A percentile compares a stretch with the other conserved stretches of the same genome.
phyloP scores from a whole-genome alignment of 805 yeast genomes.

The Metschnikowia noctiluminum region DNA sequence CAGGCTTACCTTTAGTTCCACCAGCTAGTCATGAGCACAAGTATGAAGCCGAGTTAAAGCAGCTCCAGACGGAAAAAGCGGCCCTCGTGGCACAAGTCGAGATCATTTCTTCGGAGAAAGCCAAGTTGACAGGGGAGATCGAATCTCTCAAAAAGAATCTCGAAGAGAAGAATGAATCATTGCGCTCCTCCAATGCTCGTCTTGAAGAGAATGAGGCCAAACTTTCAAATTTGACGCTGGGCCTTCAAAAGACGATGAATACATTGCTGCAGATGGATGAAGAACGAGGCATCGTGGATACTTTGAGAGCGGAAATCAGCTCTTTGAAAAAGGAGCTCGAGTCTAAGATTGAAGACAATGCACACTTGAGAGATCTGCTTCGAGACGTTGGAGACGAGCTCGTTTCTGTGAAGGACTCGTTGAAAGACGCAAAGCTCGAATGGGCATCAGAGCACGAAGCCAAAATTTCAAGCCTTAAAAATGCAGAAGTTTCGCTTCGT shows the following conservation, averaged over 20 bases:
- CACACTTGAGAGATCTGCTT: slow-evolving; percentile 69
- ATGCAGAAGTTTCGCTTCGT: slow-evolving; percentile 10
- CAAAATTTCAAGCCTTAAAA: slow-evolving; percentile 11
- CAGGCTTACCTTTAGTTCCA: background rate
- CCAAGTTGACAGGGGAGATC: background rate
- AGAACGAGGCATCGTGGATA: slow-evolving; percentile 5
- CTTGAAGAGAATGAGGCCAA: slow-evolving; percentile 17
- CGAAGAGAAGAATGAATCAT: background rate
- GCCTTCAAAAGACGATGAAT: background rate
- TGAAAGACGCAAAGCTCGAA: slow-evolving; percentile 16
- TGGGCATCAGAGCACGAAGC: slow-evolving; percentile 14
- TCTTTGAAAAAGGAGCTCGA: slow-evolving; percentile 10
- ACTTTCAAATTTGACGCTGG: slow-evolving; percentile 14
- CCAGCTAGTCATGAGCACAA: background rate
- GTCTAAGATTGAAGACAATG: slow-evolving; percentile 56
- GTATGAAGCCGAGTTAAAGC: background rate
- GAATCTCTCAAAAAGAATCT: slow-evolving; percentile 9
- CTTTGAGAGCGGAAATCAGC: slow-evolving; percentile 5
- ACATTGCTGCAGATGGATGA: slow-evolving; percentile 3
- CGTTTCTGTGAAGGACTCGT: slow-evolving; percentile 55
- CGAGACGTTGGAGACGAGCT: slow-evolving; percentile 75
- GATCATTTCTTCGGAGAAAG: background rate
- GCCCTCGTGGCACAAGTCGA: background rate
- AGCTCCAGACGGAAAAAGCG: background rate
- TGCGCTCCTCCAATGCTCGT: background rate